Conservation (phyloP, 768 basidiomycete species). For the Russula earlei region DNA sequence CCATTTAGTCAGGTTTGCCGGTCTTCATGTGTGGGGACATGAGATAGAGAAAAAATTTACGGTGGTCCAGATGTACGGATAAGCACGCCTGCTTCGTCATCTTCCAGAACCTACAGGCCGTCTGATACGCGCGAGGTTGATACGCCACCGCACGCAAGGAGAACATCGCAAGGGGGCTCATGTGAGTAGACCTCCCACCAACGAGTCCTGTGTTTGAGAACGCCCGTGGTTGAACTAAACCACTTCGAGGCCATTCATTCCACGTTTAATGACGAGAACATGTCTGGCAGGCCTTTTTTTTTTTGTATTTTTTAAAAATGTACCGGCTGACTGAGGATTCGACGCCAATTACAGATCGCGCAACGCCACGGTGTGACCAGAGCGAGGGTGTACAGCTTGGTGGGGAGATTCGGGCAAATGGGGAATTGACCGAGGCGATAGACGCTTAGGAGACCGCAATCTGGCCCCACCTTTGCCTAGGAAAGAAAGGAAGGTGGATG, state of each 20-base stretch:
- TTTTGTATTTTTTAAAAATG: not conserved
- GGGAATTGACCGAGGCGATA: not conserved
- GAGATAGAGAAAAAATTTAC: not conserved
- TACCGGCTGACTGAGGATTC: not conserved
- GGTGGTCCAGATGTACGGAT: not conserved
- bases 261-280: conserved; percentile 12
- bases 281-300: not conserved
- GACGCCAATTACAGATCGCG: not conserved
- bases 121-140: not conserved
- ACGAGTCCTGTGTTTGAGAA: not conserved
- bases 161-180: not conserved
- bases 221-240: not conserved
- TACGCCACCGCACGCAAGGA: conserved; percentile 2
- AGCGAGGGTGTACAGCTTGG: not conserved
- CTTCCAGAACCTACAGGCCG: conserved; percentile 1
- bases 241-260: not conserved
- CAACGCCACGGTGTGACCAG: conserved; percentile 3
- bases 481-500: not conserved
- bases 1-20: no score
- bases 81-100: conserved; percentile 8
- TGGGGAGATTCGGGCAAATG: not conserved
- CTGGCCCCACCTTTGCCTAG: not conserved
- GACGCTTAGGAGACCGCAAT: not conserved
- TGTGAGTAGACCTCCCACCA: not conserved
- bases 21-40: not conserved